Conservation (phyloP, 2,329 filamentous ascomycete species). For the Macrophomina pseudophaseolina region DNA sequence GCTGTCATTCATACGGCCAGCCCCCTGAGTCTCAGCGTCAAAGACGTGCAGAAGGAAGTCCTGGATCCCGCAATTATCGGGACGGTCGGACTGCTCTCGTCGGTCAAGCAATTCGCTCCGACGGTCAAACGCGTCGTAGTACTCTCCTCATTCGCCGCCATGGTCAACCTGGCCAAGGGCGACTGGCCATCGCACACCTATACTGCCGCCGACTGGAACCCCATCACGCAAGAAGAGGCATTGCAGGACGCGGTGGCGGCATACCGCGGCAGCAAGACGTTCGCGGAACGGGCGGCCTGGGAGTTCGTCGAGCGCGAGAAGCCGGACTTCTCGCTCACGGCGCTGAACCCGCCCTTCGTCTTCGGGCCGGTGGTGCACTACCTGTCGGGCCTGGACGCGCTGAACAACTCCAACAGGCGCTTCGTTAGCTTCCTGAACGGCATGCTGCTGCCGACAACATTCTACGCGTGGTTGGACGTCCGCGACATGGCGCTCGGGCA, state of each 20-base stretch:
- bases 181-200: constrained; percentile 55
- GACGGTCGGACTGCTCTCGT: constrained; percentile 66
- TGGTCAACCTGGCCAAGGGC: constrained; percentile 63
- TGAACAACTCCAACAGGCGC: constrained; percentile 76
- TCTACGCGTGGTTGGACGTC: constrained; percentile 56
- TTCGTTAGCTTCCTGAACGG: constrained; percentile 69
- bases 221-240: constrained; percentile 58
- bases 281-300: constrained; percentile 63
- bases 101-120: constrained; percentile 65
- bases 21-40: constrained; percentile 76
- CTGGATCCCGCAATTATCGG: constrained; percentile 67
- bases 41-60: constrained; percentile 70
- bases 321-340: constrained; percentile 55
- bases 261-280: constrained; percentile 62
- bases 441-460: constrained; percentile 58
- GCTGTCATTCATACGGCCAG: constrained; percentile 59
- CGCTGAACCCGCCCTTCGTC: constrained; percentile 57
- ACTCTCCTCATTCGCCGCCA: constrained; percentile 72
- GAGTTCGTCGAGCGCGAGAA: constrained; percentile 58
- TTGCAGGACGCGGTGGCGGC: constrained; percentile 48
- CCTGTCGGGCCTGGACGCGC: constrained; percentile 63
- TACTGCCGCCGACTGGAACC: constrained; percentile 63
- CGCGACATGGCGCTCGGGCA: constrained; percentile 67
- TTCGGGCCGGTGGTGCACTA: constrained; percentile 62
- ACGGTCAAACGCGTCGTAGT: constrained; percentile 75